phyloP scores from a whole-genome alignment of 768 basidiomycete species.

The Macrolepiota fuliginosa region DNA sequence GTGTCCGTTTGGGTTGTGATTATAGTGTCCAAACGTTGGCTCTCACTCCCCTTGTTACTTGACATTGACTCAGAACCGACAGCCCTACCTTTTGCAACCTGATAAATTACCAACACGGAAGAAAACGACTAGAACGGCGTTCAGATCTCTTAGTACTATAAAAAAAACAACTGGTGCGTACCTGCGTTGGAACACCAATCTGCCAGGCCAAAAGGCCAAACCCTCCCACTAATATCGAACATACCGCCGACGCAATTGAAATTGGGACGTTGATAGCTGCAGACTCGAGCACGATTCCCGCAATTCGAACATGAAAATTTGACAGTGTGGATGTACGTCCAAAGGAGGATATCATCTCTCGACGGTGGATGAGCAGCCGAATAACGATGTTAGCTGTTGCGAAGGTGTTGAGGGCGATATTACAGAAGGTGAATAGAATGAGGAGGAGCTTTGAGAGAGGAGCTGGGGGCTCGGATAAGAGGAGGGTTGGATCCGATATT shows the following conservation, averaged over 20 bases:
- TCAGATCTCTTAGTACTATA: too few relatives aligned
- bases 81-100: slow-evolving; percentile 2
- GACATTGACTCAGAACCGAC: background rate
- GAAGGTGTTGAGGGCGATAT: slow-evolving; percentile 6
- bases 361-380: slow-evolving; percentile 1
- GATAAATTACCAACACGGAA: slow-evolving; percentile 4
- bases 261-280: background rate
- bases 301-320: background rate
- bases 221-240: background rate
- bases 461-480: background rate
- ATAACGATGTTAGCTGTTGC: background rate
- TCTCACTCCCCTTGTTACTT: background rate
- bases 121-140: background rate
- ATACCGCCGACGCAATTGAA: background rate
- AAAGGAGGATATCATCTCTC: background rate
- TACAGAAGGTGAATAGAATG: background rate
- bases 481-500: background rate
- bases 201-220: background rate
- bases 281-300: background rate
- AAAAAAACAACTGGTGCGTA: background rate
- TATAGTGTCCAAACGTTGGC: background rate
- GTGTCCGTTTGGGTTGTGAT: background rate
- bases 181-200: slow-evolving; percentile 1
- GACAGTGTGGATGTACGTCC: background rate
- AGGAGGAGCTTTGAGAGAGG: background rate